Percentiles rank a stretch among this genome's conserved stretches.
Conservation (phyloP, 768 basidiomycete species). For the Pulveroboletus frians region DNA sequence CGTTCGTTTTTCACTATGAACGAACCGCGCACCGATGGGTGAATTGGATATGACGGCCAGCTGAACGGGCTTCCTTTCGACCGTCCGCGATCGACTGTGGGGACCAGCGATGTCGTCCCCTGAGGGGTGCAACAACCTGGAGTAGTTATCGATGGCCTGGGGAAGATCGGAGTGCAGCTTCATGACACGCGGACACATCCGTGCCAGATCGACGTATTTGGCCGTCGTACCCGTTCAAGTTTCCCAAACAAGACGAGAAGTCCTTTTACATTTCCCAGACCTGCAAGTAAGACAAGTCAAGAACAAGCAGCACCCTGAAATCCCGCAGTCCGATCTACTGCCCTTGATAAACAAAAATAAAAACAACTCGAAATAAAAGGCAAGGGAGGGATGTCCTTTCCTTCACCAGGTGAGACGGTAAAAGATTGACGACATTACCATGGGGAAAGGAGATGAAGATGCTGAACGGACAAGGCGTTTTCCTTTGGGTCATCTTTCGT, state of each 20-base stretch:
- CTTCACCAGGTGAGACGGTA: neutral
- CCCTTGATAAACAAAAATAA: neutral
- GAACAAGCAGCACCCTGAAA: too few relatives aligned
- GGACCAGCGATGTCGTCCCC: neutral
- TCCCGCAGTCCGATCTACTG: too few relatives aligned
- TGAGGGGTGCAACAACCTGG: neutral
- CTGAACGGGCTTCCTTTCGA: neutral
- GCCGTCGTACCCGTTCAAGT: neutral
- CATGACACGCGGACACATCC: slow-evolving; percentile 2
- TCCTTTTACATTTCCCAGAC: neutral
- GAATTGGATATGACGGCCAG: slow-evolving; percentile 4
- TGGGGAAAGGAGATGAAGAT: neutral
- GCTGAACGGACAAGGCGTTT: slow-evolving; percentile 1
- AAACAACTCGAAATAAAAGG: too few relatives aligned
- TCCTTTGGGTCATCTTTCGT: slow-evolving; percentile 3
- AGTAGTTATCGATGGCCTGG: neutral
- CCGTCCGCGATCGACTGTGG: neutral
- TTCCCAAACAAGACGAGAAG: neutral
- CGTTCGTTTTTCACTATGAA: slow-evolving; percentile 8
- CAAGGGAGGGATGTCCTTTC: neutral
- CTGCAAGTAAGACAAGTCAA: neutral
- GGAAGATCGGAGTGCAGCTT: neutral
- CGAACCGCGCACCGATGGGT: neutral
- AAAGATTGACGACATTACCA: slow-evolving; percentile 5
- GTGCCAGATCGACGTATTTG: slow-evolving; percentile 5